Conservation (phyloP, 495 filamentous ascomycete genomes). For the Aspergillus nanangensis region DNA sequence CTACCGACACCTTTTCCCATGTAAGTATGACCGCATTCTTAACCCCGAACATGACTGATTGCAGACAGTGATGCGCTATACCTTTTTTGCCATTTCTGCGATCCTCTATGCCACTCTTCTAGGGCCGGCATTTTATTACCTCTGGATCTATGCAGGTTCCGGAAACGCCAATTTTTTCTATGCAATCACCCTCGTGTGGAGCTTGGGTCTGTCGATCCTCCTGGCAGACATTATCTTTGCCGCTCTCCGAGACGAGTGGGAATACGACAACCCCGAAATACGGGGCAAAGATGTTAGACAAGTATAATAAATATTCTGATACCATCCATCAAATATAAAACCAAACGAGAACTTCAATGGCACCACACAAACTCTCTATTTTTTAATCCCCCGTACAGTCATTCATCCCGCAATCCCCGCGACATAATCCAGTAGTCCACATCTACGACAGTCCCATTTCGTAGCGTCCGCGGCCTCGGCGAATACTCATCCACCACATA, state of each 20-base stretch:
- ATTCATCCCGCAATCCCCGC: constrained; percentile 18
- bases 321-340: background rate
- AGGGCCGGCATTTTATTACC: constrained; percentile 91
- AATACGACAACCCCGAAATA: constrained; percentile 85
- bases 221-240: constrained; percentile 84
- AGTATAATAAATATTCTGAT: constrained; percentile 50
- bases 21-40: constrained; percentile 43
- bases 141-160: constrained; percentile 97
- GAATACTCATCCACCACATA: constrained; percentile 65
- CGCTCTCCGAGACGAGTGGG: constrained; percentile 88
- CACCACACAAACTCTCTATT: background rate
- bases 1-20: constrained; percentile 90
- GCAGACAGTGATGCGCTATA: constrained; percentile 77
- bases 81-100: constrained; percentile 76
- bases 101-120: constrained; percentile 84
- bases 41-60: constrained; percentile 11
- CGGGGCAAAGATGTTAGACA: constrained; percentile 80
- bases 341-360: no score
- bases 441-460: constrained; percentile 59
- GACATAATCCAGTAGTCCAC: constrained; percentile 71
- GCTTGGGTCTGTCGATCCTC: constrained; percentile 74
- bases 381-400: background rate
- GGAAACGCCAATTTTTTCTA: constrained; percentile 99
- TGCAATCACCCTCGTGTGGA: constrained; percentile 97
- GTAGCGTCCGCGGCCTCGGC: constrained; percentile 54